Evolutionary conservation across 176 grass and related monocot genomes (phyloP), one percentile per base, ranked within the genome.

Genomic region (Pontederia crassipes): DNA sequence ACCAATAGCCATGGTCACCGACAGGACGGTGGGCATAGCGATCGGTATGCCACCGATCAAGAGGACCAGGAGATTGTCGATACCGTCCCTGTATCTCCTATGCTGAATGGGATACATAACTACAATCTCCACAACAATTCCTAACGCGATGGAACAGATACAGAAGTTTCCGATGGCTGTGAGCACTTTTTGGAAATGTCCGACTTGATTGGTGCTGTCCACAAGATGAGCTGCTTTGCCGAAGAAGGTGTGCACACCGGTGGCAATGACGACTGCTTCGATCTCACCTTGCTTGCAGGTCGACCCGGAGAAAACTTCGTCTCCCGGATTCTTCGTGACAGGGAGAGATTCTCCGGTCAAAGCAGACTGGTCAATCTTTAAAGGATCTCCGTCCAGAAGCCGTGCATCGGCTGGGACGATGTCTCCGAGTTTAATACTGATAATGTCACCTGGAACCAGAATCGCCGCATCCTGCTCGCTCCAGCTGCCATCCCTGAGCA

Each of bases 241-340:
- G 18, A 98, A 98, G 69, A 98, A 98, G 68, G 94, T 98, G 74
- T 93, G 94, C 17, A 98, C 94, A 18, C 94, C 88, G 10, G 88
- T 92, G 79, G 84, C 88, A 16, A 88, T 88, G 32, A 97, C 87
- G 11, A 98, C 74, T 7, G 93, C 93, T 14, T 92, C 77, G 56
- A 98, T 85, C 77, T 98, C 93, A 0, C 93, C 93, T 48, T 92
- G 93, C 77, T 98, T 98, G 63, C 93, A 98, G 7, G 93, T 98
- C 20, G 93, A 98, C 0, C 93, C 93, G 0, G 93, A 92, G 79
- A 79, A 97, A 9, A 92, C 72, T 64, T 81, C 83, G 11, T 88
- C 79, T 56, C 86, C 81, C 14, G 84, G 71, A 18, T 2, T 9
- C 77, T 78, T 97, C 13, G 87, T 88, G 2, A 97, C 92, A 17